A percentile compares a stretch with the other conserved stretches of the same genome.
These are phyloP conservation scores for Malassezia japonica DNA, from an alignment of 1,284 basidiomycete species.

Conservation along the genomic window DNA sequence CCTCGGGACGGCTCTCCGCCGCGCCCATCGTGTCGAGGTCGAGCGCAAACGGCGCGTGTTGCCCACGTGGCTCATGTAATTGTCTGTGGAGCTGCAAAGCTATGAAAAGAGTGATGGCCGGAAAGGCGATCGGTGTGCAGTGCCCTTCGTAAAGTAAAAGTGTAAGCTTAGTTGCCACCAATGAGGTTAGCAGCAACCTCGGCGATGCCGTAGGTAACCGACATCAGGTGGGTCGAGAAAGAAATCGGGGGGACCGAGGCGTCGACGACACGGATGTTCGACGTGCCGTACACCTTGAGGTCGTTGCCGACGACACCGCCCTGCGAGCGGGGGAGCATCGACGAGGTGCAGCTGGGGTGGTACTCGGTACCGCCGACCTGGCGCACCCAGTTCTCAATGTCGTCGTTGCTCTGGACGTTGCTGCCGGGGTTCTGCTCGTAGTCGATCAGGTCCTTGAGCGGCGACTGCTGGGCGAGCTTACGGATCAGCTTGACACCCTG, in stretches of 20 bases:
- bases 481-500: constrained; percentile 31
- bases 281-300: constrained; percentile 58
- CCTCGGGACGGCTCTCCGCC: constrained; percentile 10
- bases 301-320: constrained; percentile 62
- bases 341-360: constrained; percentile 56
- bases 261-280: constrained; percentile 55
- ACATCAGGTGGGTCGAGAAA: constrained; percentile 55
- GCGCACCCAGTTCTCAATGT: constrained; percentile 29
- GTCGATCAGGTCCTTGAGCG: constrained; percentile 17
- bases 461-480: constrained; percentile 21
- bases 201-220: constrained; percentile 40
- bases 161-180: constrained; percentile 10
- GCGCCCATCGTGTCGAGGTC: constrained; percentile 11
- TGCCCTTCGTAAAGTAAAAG: no score
- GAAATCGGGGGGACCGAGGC: constrained; percentile 44
- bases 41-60: no score
- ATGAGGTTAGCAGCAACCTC: constrained; percentile 49
- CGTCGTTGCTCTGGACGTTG: constrained; percentile 18
- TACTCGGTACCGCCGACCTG: constrained; percentile 25
- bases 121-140: no score
- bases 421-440: constrained; percentile 21
- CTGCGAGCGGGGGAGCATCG: constrained; percentile 58
- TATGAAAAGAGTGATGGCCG: no score
- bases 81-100: no score
- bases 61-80: no score